These are phyloP conservation scores for Xylaria palmicola DNA, from an alignment of 495 filamentous ascomycete species.

Conservation along the genomic window DNA sequence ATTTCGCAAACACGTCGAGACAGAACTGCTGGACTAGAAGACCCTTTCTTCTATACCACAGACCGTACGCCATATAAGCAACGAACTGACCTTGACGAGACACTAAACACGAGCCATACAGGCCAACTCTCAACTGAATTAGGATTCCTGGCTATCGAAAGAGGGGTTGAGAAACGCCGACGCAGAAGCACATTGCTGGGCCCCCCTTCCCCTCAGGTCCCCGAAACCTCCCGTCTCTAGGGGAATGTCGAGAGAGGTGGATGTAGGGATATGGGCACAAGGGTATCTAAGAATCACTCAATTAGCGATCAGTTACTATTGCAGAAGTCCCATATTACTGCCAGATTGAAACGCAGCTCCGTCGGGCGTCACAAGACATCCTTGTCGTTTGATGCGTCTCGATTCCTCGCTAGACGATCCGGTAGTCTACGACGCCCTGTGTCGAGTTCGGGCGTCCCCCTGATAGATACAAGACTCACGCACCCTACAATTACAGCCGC, in stretches of 20 bases:
- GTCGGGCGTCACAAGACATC: conserved; percentile 24
- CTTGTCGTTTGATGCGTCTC: conserved; percentile 22
- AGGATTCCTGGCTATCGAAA: background rate
- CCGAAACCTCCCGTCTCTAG: conserved; percentile 27
- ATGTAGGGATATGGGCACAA: conserved; percentile 18
- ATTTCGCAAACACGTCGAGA: conserved; percentile 14
- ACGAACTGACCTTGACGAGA: conserved; percentile 13
- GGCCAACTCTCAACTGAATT: conserved; percentile 7
- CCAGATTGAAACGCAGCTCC: conserved; percentile 25
- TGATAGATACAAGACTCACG: conserved; percentile 21
- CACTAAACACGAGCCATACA: conserved; percentile 1
- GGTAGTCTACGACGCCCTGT: conserved; percentile 18
- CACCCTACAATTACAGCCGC: background rate
- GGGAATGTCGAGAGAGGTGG: conserved; percentile 24
- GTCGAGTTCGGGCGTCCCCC: conserved; percentile 29
- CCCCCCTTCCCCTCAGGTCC: conserved; percentile 20
- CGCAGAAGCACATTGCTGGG: conserved; percentile 24
- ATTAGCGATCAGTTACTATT: conserved; percentile 21
- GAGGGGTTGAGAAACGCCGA: conserved; percentile 18
- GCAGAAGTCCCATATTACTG: conserved; percentile 18
- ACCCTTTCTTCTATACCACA: conserved; percentile 30
- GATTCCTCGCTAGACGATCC: conserved; percentile 11
- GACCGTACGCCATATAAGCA: conserved; percentile 19
- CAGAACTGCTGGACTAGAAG: conserved; percentile 19
- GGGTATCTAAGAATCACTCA: conserved; percentile 16